These are phyloP conservation scores for Boletales sp. DNA, from an alignment of 768 basidiomycete species.

Conservation along the genomic window DNA sequence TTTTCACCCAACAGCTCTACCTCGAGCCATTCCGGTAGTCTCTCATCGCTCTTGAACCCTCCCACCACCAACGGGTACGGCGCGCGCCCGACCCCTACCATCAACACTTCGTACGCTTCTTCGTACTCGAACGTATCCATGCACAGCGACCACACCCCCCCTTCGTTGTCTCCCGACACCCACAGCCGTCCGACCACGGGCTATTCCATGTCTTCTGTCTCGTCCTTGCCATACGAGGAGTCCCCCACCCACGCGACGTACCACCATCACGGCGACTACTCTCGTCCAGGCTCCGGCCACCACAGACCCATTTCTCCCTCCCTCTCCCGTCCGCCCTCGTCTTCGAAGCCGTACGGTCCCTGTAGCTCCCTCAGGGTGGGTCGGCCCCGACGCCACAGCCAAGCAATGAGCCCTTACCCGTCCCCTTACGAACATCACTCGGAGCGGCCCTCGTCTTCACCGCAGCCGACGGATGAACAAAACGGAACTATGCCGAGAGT, in stretches of 20 bases:
- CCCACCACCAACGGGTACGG: slow-evolving; percentile 39
- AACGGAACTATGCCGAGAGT: slow-evolving; percentile 59
- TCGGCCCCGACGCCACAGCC: slow-evolving; percentile 74
- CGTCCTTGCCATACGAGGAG: slow-evolving; percentile 70
- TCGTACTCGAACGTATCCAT: slow-evolving; percentile 70
- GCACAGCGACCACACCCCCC: slow-evolving; percentile 66
- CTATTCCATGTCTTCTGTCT: slow-evolving; percentile 82
- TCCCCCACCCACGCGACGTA: slow-evolving; percentile 34
- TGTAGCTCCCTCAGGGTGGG: slow-evolving; percentile 62
- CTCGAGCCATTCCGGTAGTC: slow-evolving; percentile 65
- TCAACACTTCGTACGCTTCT: slow-evolving; percentile 64
- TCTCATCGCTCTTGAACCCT: slow-evolving; percentile 78
- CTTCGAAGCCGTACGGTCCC: slow-evolving; percentile 51
- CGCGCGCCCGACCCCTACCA: slow-evolving; percentile 61
- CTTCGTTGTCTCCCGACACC: slow-evolving; percentile 67
- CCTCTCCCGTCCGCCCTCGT: slow-evolving; percentile 64
- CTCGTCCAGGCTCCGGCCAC: slow-evolving; percentile 71
- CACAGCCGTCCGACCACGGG: slow-evolving; percentile 77
- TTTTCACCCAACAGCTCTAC: slow-evolving; percentile 47
- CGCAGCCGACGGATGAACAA: slow-evolving; percentile 57
- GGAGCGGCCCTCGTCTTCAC: slow-evolving; percentile 68
- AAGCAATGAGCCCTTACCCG: slow-evolving; percentile 85
- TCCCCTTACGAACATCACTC: slow-evolving; percentile 72
- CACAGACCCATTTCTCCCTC: slow-evolving; percentile 63
- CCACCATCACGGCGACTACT: slow-evolving; percentile 55